Conservation (phyloP, 1,284 basidiomycete genomes). For the Lentinula novae-zelandiae region DNA sequence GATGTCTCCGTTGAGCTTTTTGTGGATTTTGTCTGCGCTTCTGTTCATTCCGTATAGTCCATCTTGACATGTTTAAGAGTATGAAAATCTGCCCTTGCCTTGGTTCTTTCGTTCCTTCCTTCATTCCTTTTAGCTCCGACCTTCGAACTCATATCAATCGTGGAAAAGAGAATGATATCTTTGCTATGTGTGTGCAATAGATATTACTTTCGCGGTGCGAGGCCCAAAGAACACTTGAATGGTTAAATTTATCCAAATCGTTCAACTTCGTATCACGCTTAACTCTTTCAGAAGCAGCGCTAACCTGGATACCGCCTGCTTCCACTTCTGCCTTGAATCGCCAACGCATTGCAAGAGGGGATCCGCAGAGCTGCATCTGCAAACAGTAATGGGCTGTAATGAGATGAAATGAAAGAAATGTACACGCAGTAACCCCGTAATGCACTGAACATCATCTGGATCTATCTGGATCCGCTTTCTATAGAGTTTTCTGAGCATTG, state of each 20-base stretch:
- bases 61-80: neutral
- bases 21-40: neutral
- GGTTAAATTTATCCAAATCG: neutral
- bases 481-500: neutral
- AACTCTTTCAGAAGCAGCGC: neutral
- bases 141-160: too few relatives aligned
- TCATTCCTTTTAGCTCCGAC: neutral
- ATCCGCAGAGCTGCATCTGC: neutral
- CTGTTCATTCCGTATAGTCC: neutral
- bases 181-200: neutral
- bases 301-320: neutral
- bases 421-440: constrained; percentile 1
- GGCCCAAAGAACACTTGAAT: neutral
- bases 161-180: too few relatives aligned
- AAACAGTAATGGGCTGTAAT: neutral
- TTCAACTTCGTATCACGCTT: neutral
- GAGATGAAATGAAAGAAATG: neutral
- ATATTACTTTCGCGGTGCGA: neutral
- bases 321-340: neutral
- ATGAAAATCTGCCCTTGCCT: neutral
- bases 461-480: neutral
- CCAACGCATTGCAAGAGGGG: neutral
- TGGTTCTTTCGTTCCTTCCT: neutral
- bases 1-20: neutral
- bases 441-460: neutral